Percentiles rank a stretch among this genome's conserved stretches.
phyloP scores from a whole-genome alignment of 441 rosid species.

The Populus hybrid region DNA sequence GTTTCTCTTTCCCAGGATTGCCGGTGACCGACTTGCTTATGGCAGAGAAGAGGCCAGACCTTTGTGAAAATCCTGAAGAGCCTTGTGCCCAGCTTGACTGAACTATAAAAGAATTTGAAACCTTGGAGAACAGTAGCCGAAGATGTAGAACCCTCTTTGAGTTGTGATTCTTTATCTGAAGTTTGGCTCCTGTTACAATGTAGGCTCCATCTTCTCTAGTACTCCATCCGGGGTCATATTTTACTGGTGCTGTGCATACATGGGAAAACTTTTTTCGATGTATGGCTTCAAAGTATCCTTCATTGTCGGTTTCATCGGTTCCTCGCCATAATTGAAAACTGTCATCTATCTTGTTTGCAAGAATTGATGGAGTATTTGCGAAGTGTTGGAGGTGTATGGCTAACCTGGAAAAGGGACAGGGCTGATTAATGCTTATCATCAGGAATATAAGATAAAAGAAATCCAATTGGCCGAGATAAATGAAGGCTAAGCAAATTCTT shows the following conservation, averaged over 20 bases:
- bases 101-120: slow-evolving; percentile 38
- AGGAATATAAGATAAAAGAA: too few species aligned
- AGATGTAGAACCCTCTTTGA: slow-evolving; percentile 73
- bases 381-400: slow-evolving; percentile 78
- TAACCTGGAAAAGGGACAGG: slow-evolving; percentile 31
- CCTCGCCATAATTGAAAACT: slow-evolving; percentile 49
- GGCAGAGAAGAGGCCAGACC: slow-evolving; percentile 63
- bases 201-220: slow-evolving; percentile 34
- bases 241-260: slow-evolving; percentile 69
- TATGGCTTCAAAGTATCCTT: slow-evolving; percentile 55
- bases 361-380: slow-evolving; percentile 44
- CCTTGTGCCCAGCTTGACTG: slow-evolving; percentile 60
- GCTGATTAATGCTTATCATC: not conserved
- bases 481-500: not conserved
- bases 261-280: slow-evolving; percentile 62
- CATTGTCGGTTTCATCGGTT: slow-evolving; percentile 40
- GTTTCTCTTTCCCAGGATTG: slow-evolving; percentile 34
- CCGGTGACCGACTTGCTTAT: slow-evolving; percentile 55
- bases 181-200: slow-evolving; percentile 89
- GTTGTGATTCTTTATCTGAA: slow-evolving; percentile 56
- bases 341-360: slow-evolving; percentile 51
- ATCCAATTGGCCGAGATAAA: not conserved
- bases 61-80: slow-evolving; percentile 46
- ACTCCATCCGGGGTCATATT: slow-evolving; percentile 49
- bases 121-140: slow-evolving; percentile 58